Percentiles rank a stretch among this genome's conserved stretches.
Conservation (phyloP, 306 rosid genomes). For the Ormosia semicastrata region DNA sequence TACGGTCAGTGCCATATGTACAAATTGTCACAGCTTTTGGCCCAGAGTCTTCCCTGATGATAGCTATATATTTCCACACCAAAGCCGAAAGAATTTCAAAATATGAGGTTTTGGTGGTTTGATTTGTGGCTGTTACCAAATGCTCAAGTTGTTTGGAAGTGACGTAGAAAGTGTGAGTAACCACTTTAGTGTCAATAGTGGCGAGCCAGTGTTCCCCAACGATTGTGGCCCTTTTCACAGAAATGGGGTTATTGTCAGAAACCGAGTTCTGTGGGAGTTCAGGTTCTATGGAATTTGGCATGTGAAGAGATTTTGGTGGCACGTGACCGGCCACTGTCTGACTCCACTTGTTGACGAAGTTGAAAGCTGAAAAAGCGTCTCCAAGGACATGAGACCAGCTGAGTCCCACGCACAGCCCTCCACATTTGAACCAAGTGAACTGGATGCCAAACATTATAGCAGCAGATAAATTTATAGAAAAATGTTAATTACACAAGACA, state of each 20-base stretch:
- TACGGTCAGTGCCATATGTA: background rate
- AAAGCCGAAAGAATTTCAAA: slow-evolving; percentile 53
- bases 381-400: slow-evolving; percentile 88
- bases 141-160: slow-evolving; percentile 34
- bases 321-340: slow-evolving; percentile 32
- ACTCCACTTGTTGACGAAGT: slow-evolving; percentile 57
- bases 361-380: slow-evolving; percentile 58
- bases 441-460: background rate
- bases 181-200: slow-evolving; percentile 28
- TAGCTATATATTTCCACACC: slow-evolving; percentile 59
- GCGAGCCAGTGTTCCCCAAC: slow-evolving; percentile 40
- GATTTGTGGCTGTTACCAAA: slow-evolving; percentile 17
- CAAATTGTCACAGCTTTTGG: slow-evolving; percentile 46
- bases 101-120: background rate
- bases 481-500: background rate
- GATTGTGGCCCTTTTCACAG: slow-evolving; percentile 27
- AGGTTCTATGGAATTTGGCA: background rate
- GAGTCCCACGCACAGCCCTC: slow-evolving; percentile 66
- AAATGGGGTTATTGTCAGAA: slow-evolving; percentile 7
- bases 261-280: background rate
- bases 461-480: background rate
- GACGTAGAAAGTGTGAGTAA: slow-evolving; percentile 45
- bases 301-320: slow-evolving; percentile 26
- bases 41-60: slow-evolving; percentile 24
- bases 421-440: slow-evolving; percentile 74